phyloP scores from a whole-genome alignment of 2,329 filamentous ascomycete genomes.

The Thermothelomyces thermophilus region DNA sequence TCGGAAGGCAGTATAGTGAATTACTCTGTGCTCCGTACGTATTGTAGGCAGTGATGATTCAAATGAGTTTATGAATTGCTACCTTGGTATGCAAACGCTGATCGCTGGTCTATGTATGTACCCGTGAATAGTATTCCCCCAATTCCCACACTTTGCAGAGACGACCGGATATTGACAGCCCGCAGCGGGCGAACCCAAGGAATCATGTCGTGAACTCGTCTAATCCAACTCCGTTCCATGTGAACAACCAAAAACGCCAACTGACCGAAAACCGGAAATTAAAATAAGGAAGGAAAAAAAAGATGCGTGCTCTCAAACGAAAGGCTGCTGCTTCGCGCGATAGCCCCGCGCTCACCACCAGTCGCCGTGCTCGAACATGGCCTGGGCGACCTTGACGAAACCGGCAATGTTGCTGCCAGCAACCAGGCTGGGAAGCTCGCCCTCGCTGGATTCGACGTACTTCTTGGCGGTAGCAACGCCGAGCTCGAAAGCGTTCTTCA shows the following conservation, averaged over 20 bases:
- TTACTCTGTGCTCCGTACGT: too few relatives aligned
- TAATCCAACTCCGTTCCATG: conserved; percentile 14
- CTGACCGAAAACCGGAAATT: not conserved
- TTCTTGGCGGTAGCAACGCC: conserved; percentile 83
- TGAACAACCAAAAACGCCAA: conserved; percentile 11
- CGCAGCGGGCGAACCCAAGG: conserved; percentile 11
- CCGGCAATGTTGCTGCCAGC: conserved; percentile 96
- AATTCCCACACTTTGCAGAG: conserved; percentile 1
- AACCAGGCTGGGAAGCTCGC: conserved; percentile 81
- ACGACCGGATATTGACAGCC: conserved; percentile 1
- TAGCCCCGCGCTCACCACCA: conserved; percentile 55
- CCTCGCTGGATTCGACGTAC: conserved; percentile 72
- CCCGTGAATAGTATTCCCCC: not conserved
- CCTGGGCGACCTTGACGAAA: conserved; percentile 89
- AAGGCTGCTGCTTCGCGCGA: not conserved
- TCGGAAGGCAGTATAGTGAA: too few relatives aligned
- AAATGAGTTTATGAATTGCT: conserved; percentile 1
- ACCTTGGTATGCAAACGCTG: not conserved
- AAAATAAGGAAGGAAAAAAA: not conserved
- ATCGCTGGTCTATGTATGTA: conserved; percentile 5
- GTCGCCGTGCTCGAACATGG: conserved; percentile 95
- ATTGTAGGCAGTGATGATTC: too few relatives aligned
- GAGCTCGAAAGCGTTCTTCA: conserved; percentile 89
- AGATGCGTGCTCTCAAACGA: not conserved
- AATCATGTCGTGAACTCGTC: conserved; percentile 16